phyloP scores from a whole-genome alignment of 108 stramenopile species.

The Craspedostauros australis region DNA sequence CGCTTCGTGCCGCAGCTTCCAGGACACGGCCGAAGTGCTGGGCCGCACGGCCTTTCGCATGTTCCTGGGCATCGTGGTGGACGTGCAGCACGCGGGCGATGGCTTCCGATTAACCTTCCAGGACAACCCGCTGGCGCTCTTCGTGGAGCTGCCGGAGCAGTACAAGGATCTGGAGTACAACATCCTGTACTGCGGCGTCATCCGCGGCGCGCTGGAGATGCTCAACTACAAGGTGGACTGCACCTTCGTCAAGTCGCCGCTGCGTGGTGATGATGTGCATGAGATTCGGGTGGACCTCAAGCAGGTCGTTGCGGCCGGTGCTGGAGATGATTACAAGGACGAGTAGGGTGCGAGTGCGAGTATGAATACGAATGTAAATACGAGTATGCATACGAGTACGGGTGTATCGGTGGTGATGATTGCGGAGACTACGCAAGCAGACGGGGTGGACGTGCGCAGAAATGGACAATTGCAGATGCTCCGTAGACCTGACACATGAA shows the following conservation, averaged over 20 bases:
- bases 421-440: too few species aligned
- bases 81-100: conserved; percentile 67
- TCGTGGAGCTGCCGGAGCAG: conserved; percentile 87
- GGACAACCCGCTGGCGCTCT: conserved; percentile 90
- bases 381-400: too few species aligned
- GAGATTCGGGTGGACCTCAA: conserved; percentile 87
- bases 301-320: conserved; percentile 74
- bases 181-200: conserved; percentile 88
- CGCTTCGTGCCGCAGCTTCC: conserved; percentile 41
- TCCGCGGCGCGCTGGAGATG: conserved; percentile 92
- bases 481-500: too few species aligned
- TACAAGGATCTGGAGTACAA: conserved; percentile 65
- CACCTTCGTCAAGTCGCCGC: conserved; percentile 63
- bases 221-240: conserved; percentile 83
- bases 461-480: too few species aligned
- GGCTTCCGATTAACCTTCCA: conserved; percentile 72
- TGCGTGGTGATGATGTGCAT: conserved; percentile 86
- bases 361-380: too few species aligned
- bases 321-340: conserved; percentile 83
- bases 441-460: too few species aligned
- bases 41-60: conserved; percentile 92
- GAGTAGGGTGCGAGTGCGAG: too few species aligned
- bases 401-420: too few species aligned
- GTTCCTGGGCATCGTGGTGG: conserved; percentile 88
- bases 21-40: conserved; percentile 88